Evolutionary conservation across 768 basidiomycete genomes (phyloP).

Genomic region (Kwoniella pini): DNA sequence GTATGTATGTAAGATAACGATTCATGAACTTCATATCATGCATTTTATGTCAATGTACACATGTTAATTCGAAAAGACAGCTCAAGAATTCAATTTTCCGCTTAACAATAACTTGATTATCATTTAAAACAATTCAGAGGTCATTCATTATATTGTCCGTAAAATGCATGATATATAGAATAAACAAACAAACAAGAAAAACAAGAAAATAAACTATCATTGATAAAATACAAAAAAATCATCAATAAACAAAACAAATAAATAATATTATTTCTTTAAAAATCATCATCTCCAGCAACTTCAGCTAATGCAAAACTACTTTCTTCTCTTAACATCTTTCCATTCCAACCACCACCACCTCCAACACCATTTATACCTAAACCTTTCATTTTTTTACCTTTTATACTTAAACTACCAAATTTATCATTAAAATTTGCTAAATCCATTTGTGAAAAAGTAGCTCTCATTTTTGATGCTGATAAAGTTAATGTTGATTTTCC

Average conservation of each 20-base stretch:
- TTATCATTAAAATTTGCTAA: constrained; percentile 34
- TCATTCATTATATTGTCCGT: too few relatives aligned
- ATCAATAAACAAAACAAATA: too few relatives aligned
- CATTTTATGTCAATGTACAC: neutral
- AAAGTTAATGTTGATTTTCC: constrained; percentile 28
- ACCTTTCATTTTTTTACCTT: constrained; percentile 14
- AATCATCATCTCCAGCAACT: constrained; percentile 25
- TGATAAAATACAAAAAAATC: too few relatives aligned
- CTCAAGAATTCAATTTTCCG: too few relatives aligned
- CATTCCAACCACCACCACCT: constrained; percentile 15
- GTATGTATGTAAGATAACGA: too few relatives aligned
- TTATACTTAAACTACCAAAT: constrained; percentile 34
- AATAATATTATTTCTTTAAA: neutral
- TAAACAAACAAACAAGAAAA: too few relatives aligned
- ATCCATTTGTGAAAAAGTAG: constrained; percentile 40
- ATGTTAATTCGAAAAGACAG: neutral
- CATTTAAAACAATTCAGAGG: too few relatives aligned
- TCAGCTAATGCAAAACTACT: constrained; percentile 41
- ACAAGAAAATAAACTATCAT: too few relatives aligned
- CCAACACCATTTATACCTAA: constrained; percentile 16
- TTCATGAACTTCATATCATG: too few relatives aligned
- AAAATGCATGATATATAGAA: too few relatives aligned
- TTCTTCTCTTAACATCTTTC: constrained; percentile 47
- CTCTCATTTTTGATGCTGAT: constrained; percentile 30
- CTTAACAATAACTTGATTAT: too few relatives aligned